Evolutionary conservation across 805 yeast genomes (phyloP).

Genomic region (Candida wancherniae): DNA sequence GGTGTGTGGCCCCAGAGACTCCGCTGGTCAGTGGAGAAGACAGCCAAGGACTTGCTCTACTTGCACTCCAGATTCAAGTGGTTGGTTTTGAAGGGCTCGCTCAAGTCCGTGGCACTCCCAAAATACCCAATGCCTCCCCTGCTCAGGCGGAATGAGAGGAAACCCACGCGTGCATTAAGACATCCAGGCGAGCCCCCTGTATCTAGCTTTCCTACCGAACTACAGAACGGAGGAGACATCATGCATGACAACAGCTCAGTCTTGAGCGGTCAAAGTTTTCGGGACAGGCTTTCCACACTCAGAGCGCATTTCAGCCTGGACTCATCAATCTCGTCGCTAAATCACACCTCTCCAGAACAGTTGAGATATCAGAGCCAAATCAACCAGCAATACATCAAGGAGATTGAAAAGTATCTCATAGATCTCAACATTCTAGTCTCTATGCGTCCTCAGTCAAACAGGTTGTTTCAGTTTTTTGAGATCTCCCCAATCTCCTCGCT

Average conservation of each 20-base stretch:
- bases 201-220: conserved; percentile 1
- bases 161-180: conserved; percentile 1
- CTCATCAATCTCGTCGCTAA: conserved; percentile 19
- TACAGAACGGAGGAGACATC: neutral
- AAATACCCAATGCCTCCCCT: conserved; percentile 40
- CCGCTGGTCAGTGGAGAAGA: conserved; percentile 75
- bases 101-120: conserved; percentile 40
- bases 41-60: conserved; percentile 63
- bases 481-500: conserved; percentile 83
- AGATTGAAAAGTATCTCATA: conserved; percentile 64
- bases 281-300: conserved; percentile 25
- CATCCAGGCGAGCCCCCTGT: neutral
- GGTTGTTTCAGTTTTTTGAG: conserved; percentile 82
- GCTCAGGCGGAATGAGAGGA: conserved; percentile 12
- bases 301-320: conserved; percentile 28
- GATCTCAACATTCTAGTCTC: conserved; percentile 54
- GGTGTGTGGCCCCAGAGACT: conserved; percentile 79
- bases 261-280: conserved; percentile 17
- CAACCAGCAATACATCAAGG: conserved; percentile 38
- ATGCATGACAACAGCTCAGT: conserved; percentile 20
- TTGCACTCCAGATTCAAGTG: conserved; percentile 67
- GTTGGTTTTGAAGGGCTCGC: conserved; percentile 15
- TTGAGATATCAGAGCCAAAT: conserved; percentile 19
- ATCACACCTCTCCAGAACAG: conserved; percentile 29
- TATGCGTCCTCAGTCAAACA: conserved; percentile 75